Conservation (phyloP, 2,329 filamentous ascomycete species). For the Aschersonia sp. region DNA sequence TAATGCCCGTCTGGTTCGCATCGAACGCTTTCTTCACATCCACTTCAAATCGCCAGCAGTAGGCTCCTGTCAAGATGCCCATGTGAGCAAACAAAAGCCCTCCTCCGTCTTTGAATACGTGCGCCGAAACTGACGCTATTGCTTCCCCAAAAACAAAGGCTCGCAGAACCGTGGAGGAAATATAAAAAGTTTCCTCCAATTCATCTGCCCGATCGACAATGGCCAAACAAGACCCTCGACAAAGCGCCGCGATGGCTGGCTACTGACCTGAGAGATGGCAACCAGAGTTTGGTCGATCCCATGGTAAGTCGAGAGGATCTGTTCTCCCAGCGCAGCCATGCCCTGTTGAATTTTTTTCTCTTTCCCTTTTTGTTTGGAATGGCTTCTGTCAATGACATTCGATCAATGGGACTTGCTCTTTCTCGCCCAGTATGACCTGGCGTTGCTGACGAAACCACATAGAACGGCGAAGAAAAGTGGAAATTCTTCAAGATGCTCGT, state of each 20-base stretch:
- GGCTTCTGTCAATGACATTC: too few relatives aligned
- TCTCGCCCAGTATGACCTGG: too few relatives aligned
- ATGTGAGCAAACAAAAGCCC: not conserved
- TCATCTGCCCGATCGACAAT: constrained; percentile 58
- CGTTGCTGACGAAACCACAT: not conserved
- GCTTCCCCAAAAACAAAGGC: constrained; percentile 28
- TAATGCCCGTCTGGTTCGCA: not conserved
- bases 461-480: constrained; percentile 94
- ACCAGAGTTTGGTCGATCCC: constrained; percentile 83
- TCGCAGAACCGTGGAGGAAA: constrained; percentile 63
- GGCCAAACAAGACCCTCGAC: constrained; percentile 69
- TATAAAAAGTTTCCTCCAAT: constrained; percentile 50
- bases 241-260: constrained; percentile 85
- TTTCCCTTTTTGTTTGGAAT: too few relatives aligned
- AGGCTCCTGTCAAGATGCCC: not conserved
- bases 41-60: too few relatives aligned
- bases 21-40: too few relatives aligned
- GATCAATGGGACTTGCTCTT: too few relatives aligned
- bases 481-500: constrained; percentile 88
- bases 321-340: too few relatives aligned
- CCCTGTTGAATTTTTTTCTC: too few relatives aligned
- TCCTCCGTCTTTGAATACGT: not conserved
- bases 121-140: not conserved
- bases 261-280: constrained; percentile 73
- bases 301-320: constrained; percentile 47